These are phyloP conservation scores for Lichtheimia ramosa DNA, from an alignment of 371 early-diverging fungal species.

Conservation along the genomic window DNA sequence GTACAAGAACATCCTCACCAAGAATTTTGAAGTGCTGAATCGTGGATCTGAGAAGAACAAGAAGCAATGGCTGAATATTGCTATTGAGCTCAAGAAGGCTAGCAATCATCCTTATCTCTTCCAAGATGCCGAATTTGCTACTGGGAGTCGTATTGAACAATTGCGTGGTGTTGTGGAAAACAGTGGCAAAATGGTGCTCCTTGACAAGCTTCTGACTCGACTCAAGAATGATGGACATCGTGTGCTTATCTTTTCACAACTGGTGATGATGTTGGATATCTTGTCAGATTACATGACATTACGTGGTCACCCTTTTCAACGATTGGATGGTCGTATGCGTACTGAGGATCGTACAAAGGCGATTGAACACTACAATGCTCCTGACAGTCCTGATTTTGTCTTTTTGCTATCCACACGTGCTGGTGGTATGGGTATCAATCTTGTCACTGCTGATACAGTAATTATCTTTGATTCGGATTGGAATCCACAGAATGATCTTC, in stretches of 20 bases:
- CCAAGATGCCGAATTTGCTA: constrained; percentile 80
- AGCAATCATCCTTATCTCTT: constrained; percentile 99
- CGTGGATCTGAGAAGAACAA: constrained; percentile 80
- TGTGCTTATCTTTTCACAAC: constrained; percentile 94
- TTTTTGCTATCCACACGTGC: constrained; percentile 98
- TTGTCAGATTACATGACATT: constrained; percentile 87
- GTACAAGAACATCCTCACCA: constrained; percentile 91
- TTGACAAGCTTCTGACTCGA: constrained; percentile 90
- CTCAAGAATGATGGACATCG: constrained; percentile 88
- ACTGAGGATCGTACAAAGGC: constrained; percentile 93
- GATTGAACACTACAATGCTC: constrained; percentile 99
- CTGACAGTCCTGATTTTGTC: constrained; percentile 92
- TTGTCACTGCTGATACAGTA: constrained; percentile 98
- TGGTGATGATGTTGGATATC: constrained; percentile 95
- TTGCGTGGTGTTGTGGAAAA: constrained; percentile 79
- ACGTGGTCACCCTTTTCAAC: constrained; percentile 88
- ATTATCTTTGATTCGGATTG: constrained; percentile 99
- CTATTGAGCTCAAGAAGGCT: constrained; percentile 98
- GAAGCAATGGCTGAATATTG: constrained; percentile 91
- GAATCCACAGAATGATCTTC: constrained; percentile 99
- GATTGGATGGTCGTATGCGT: constrained; percentile 95
- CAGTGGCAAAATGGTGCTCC: constrained; percentile 94
- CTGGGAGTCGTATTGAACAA: constrained; percentile 68
- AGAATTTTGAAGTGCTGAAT: constrained; percentile 90
- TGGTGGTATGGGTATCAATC: constrained; percentile 98